Evolutionary conservation across 306 rosid species (phyloP), one percentile per base, ranked within the genome.

Genomic region (Quercus gilva): DNA sequence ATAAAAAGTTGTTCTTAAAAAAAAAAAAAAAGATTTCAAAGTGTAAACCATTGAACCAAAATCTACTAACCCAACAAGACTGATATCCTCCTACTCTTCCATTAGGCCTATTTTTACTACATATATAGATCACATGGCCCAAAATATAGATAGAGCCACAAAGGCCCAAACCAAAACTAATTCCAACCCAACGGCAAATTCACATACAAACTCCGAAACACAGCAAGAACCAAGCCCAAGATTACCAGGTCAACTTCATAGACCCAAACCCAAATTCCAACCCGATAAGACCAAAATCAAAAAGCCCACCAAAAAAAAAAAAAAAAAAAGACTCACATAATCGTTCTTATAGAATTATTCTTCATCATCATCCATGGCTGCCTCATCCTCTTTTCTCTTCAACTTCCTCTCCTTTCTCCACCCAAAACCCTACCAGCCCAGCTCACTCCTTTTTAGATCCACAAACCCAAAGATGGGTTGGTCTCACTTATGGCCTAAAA

Each of bases 351-450:
- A 2, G 6, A 4, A 35, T 35, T 35, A 6, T 35, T 3, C 41
- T 35, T 35, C 41, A 35, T 35, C 6, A 4, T 37, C 74, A 74
- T 4, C 85, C 75, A 92, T 92, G 92, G 97, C 98, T 74, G 73
- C 89, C 83, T 83, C 92, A 78, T 89, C 90, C 79, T 88, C 91
- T 76, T 71, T 89, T n/a, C 72, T 87, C 74, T 79, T 51, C 83
- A 91, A 81, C 82, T 85, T 90, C 74, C 88, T 90, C 89, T 87
- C 97, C 26, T 87, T 88, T 73, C 76, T 91, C 88, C 83, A 23
- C 69, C 86, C 60, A 73, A 80, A 59, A 33, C 73, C 17, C 86
- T 90, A 1, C 87, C 83, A 0, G 78, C 87, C 41, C 83, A 86
- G 2, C 64, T 89, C 41, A 84, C 72, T 11, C 57, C 84, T 0